These are phyloP conservation scores for Aspergillus quadricinctus DNA, from an alignment of 2,329 filamentous ascomycete species.

Conservation along the genomic window DNA sequence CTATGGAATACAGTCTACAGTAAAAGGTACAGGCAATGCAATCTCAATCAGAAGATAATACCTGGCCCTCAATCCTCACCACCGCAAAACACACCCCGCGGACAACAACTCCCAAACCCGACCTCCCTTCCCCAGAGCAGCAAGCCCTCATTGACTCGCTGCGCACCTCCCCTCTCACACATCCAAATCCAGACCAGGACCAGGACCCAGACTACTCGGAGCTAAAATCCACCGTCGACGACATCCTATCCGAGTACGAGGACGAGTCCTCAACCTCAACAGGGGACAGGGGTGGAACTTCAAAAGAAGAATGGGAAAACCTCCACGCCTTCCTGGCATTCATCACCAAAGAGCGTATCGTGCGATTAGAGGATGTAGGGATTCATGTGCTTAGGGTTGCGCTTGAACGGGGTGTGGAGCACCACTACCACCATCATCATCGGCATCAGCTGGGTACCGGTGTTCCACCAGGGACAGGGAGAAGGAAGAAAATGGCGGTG, in stretches of 20 bases:
- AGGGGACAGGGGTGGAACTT: no score
- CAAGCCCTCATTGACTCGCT: neutral
- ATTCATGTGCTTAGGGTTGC: constrained; percentile 2
- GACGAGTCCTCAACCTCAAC: neutral
- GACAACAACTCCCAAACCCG: neutral
- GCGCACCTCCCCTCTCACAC: neutral
- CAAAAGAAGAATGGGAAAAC: neutral
- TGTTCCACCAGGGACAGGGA: no score
- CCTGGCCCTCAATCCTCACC: neutral
- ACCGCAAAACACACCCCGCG: neutral
- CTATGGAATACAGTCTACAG: no score
- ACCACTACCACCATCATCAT: neutral
- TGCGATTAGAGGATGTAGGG: constrained; percentile 3
- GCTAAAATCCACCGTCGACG: neutral
- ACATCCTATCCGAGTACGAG: neutral
- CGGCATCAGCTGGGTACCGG: neutral
- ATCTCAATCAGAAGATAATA: no score
- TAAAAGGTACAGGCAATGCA: no score
- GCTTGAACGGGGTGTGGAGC: constrained; percentile 1
- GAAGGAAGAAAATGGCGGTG: neutral
- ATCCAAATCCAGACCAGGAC: neutral
- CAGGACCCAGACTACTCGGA: neutral
- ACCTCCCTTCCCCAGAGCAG: neutral
- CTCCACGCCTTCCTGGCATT: constrained; percentile 8
- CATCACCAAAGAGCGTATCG: constrained; percentile 2